phyloP scores from a whole-genome alignment of 768 basidiomycete genomes.

The Serendipita sp. region DNA sequence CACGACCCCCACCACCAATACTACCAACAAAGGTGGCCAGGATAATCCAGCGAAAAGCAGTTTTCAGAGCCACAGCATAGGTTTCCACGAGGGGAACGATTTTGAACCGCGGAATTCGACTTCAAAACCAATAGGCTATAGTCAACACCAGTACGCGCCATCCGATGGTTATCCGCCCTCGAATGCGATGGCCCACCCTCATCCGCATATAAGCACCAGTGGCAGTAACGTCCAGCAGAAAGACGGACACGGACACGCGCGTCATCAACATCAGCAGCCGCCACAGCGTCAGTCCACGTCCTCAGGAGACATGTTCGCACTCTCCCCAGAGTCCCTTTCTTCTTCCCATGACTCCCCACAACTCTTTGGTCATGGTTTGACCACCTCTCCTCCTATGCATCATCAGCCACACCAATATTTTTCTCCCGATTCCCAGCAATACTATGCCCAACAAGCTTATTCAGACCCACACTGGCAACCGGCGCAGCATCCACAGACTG shows the following conservation, averaged over 20 bases:
- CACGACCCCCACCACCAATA: background rate
- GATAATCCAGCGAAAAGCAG: too few relatives aligned
- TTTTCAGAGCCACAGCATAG: background rate
- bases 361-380: background rate
- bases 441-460: background rate
- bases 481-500: background rate
- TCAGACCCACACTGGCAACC: background rate
- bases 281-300: background rate
- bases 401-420: background rate
- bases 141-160: background rate
- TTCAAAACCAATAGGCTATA: background rate
- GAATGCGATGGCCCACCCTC: background rate
- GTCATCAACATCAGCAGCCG: background rate
- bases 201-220: background rate
- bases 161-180: background rate
- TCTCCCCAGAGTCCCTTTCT: background rate
- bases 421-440: background rate
- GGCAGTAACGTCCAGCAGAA: background rate
- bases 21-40: too few relatives aligned
- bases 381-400: background rate
- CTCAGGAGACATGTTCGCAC: background rate
- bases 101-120: constrained; percentile 2
- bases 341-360: background rate
- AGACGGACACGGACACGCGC: background rate
- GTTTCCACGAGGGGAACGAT: background rate